Evolutionary conservation across 352 stramenopile species (phyloP).

Genomic region (Pythium chondricola): DNA sequence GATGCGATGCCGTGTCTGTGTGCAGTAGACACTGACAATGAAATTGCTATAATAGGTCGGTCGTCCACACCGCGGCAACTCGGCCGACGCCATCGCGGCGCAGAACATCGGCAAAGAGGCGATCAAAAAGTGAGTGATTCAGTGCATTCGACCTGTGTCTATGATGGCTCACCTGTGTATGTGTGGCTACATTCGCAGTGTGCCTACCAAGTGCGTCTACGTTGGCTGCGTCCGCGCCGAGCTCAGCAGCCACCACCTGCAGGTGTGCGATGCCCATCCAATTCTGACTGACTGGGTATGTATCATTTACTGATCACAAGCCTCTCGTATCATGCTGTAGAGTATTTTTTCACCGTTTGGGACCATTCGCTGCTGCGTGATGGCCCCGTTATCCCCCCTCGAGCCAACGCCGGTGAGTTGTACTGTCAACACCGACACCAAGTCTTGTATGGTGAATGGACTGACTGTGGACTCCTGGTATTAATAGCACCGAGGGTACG

Average conservation of each 20-base stretch:
- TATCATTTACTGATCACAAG: not conserved
- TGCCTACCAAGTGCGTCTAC: constrained; percentile 72
- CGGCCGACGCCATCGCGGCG: constrained; percentile 38
- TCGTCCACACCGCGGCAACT: constrained; percentile 66
- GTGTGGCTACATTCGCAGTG: constrained; percentile 18
- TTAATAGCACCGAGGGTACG: constrained; percentile 57
- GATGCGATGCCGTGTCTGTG: not conserved
- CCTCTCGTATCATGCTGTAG: constrained; percentile 12
- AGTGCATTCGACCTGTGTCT: not conserved
- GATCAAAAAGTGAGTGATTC: constrained; percentile 60
- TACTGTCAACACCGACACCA: not conserved
- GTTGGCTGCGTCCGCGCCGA: constrained; percentile 63
- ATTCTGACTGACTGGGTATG: not conserved
- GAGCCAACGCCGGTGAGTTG: constrained; percentile 45
- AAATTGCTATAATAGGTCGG: no score
- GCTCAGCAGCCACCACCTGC: constrained; percentile 68
- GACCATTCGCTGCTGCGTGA: constrained; percentile 55
- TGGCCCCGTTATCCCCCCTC: constrained; percentile 47
- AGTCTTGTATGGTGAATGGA: no score
- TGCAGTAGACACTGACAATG: no score
- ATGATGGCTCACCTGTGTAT: not conserved
- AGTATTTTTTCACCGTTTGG: constrained; percentile 81
- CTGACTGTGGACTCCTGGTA: not conserved
- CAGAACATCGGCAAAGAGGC: constrained; percentile 65
- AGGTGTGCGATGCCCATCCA: constrained; percentile 24